A percentile compares a stretch with the other conserved stretches of the same genome.
Evolutionary conservation across 805 yeast genomes (phyloP).

Genomic region (Candida parachauliodes): DNA sequence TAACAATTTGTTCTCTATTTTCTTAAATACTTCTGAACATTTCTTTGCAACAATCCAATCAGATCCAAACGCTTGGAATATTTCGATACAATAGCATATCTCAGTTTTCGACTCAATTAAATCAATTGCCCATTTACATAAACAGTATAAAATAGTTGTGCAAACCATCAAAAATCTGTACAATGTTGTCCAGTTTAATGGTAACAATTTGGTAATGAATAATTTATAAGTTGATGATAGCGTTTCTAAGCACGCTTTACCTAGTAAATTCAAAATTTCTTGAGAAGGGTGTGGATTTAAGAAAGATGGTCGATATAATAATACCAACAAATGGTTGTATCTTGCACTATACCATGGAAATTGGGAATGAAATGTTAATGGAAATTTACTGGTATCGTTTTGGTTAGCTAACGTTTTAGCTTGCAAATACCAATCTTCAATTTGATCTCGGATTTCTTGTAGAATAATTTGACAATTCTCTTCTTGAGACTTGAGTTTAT

Average conservation of each 20-base stretch:
- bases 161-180: conserved; percentile 46
- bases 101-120: conserved; percentile 44
- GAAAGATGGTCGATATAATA: conserved; percentile 49
- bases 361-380: conserved; percentile 22
- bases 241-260: conserved; percentile 44
- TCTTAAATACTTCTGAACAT: conserved; percentile 42
- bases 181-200: conserved; percentile 49
- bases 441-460: conserved; percentile 28
- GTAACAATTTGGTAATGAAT: conserved; percentile 41
- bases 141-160: conserved; percentile 44
- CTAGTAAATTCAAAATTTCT: conserved; percentile 38
- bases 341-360: conserved; percentile 35
- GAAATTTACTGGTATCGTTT: background rate
- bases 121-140: conserved; percentile 46
- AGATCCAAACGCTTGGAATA: conserved; percentile 42
- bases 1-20: conserved; percentile 40
- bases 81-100: conserved; percentile 43
- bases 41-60: conserved; percentile 46
- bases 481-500: conserved; percentile 18
- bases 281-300: conserved; percentile 43
- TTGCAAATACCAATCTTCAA: conserved; percentile 32
- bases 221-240: conserved; percentile 44
- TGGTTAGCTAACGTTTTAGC: conserved; percentile 3
- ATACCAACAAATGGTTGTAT: conserved; percentile 44
- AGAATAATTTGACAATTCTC: conserved; percentile 25